Percentiles rank a stretch among this genome's conserved stretches.
Conservation (phyloP, 1,284 basidiomycete genomes). For the Cutaneotrichosporon cutaneum region DNA sequence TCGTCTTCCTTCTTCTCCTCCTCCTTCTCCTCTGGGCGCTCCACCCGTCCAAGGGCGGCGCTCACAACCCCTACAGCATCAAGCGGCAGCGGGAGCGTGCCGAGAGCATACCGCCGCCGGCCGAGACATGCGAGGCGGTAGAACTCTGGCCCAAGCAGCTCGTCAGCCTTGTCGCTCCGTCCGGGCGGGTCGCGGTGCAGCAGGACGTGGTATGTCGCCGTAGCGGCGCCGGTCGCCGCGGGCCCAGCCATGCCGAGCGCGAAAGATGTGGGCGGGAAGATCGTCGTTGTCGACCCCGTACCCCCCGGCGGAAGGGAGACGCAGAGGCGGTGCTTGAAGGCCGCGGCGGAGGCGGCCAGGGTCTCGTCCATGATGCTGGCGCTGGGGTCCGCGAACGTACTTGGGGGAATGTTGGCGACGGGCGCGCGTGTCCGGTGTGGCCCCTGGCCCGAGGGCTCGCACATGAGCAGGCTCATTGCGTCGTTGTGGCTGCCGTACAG, state of each 20-base stretch:
- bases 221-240: conserved; percentile 13
- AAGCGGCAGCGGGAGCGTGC: conserved; percentile 9
- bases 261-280: conserved; percentile 36
- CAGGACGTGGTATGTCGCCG: conserved; percentile 32
- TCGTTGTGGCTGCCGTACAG: conserved; percentile 10
- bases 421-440: conserved; percentile 3
- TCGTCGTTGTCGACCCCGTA: conserved; percentile 7
- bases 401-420: conserved; percentile 29
- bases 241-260: conserved; percentile 27
- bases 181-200: conserved; percentile 1
- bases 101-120: conserved; percentile 10
- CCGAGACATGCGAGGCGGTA: conserved; percentile 12
- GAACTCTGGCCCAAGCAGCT: conserved; percentile 9
- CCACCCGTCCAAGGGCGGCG: not conserved
- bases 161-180: not conserved
- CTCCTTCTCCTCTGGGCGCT: not conserved
- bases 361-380: conserved; percentile 40
- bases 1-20: conserved; percentile 1
- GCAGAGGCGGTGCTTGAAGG: conserved; percentile 25
- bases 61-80: conserved; percentile 10
- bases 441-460: conserved; percentile 12
- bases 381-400: conserved; percentile 31
- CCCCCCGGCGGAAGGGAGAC: conserved; percentile 12
- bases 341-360: conserved; percentile 19
- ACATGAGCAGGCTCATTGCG: conserved; percentile 29